These are phyloP conservation scores for Immersiporthe knoxdaviesiana DNA, from an alignment of 2,329 filamentous ascomycete species.

Conservation along the genomic window DNA sequence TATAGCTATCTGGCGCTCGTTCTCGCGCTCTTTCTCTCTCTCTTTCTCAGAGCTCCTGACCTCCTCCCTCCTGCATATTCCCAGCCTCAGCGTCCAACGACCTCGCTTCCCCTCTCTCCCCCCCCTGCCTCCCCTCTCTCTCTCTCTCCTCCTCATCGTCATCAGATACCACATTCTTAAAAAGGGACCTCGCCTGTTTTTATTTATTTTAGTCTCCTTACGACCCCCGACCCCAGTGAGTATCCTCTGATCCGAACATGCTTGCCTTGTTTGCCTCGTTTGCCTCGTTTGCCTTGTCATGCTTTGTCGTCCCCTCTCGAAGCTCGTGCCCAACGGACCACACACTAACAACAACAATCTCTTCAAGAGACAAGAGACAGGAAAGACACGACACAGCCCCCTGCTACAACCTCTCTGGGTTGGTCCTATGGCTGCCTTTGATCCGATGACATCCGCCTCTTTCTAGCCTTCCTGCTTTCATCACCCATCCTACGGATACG, in stretches of 20 bases:
- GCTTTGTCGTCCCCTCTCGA: not conserved
- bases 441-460: not conserved
- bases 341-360: conserved; percentile 1
- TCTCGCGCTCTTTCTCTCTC: too few species aligned
- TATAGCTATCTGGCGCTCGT: conserved; percentile 16
- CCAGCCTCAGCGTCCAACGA: not conserved
- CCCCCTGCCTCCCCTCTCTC: not conserved
- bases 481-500: not conserved
- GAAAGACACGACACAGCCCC: not conserved
- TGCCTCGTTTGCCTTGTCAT: not conserved
- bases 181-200: not conserved
- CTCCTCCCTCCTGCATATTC: not conserved
- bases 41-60: not conserved
- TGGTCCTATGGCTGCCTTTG: not conserved
- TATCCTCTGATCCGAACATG: not conserved
- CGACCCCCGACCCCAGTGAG: not conserved
- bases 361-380: not conserved
- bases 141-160: not conserved
- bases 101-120: not conserved
- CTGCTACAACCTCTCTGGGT: not conserved
- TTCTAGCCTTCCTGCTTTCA: not conserved
- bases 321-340: not conserved
- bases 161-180: not conserved
- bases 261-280: conserved; percentile 1
- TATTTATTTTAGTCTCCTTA: not conserved